Evolutionary conservation across 192 early-diverging fungal genomes (phyloP).

Genomic region (Dissophora globulifera): DNA sequence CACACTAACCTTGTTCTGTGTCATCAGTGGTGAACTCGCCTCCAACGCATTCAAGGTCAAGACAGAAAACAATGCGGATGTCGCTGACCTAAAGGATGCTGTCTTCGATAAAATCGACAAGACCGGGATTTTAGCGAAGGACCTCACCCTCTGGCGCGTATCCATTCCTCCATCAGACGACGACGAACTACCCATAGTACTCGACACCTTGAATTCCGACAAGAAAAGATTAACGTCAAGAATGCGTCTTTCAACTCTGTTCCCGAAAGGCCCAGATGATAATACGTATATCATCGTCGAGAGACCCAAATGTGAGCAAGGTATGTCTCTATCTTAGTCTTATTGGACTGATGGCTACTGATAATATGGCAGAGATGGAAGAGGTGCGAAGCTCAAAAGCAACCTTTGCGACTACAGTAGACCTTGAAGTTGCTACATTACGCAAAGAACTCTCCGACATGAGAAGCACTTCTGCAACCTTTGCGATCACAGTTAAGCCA

Average conservation of each 20-base stretch:
- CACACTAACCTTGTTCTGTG: not conserved
- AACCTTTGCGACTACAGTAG: too few species aligned
- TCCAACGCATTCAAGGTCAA: constrained; percentile 2
- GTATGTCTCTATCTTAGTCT: constrained; percentile 7
- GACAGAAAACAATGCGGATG: not conserved
- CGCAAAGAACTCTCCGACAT: too few species aligned
- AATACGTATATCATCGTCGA: constrained; percentile 18
- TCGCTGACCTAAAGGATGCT: not conserved
- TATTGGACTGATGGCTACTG: too few species aligned
- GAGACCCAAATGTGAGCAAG: not conserved
- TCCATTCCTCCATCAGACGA: not conserved
- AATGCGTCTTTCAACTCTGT: constrained; percentile 3
- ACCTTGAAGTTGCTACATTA: too few species aligned
- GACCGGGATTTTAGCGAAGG: not conserved
- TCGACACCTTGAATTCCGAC: constrained; percentile 3
- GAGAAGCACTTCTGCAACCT: too few species aligned
- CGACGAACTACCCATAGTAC: not conserved
- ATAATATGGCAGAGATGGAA: too few species aligned
- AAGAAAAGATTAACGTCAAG: not conserved
- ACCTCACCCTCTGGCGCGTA: constrained; percentile 14
- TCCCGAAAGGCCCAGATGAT: not conserved
- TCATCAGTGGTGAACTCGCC: not conserved
- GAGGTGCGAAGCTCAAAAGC: too few species aligned
- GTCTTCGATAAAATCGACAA: constrained; percentile 4
- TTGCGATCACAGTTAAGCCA: constrained; percentile 1